Conservation (phyloP, 768 basidiomycete genomes). For the Boletellus ananiceps region DNA sequence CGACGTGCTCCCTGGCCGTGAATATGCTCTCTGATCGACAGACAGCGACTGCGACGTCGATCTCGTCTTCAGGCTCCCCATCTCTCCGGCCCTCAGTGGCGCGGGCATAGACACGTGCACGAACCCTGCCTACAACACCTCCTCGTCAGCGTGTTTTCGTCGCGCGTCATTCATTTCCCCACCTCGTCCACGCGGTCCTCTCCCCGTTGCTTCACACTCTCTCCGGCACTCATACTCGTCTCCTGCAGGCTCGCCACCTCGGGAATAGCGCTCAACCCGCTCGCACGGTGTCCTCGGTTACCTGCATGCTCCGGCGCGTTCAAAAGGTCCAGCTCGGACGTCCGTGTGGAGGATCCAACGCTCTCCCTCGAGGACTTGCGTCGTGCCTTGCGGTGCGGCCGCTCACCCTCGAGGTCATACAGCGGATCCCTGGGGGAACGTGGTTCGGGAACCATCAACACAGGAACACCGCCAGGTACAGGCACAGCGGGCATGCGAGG, state of each 20-base stretch:
- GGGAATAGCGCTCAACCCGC: conserved; percentile 52
- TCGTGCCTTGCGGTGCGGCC: conserved; percentile 34
- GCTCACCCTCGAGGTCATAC: conserved; percentile 21
- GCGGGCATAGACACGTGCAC: conserved; percentile 34
- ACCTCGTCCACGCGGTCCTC: conserved; percentile 37
- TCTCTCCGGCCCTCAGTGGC: conserved; percentile 24
- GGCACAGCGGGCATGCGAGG: conserved; percentile 33
- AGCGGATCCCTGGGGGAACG: conserved; percentile 22
- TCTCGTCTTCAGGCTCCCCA: conserved; percentile 17
- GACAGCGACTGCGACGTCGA: conserved; percentile 20
- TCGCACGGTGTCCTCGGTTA: conserved; percentile 27
- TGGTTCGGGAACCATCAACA: conserved; percentile 32
- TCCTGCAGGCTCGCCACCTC: conserved; percentile 45
- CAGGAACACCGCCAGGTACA: conserved; percentile 25
- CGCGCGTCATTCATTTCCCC: conserved; percentile 5
- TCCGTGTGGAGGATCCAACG: conserved; percentile 42
- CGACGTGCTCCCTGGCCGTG: conserved; percentile 29
- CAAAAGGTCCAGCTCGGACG: conserved; percentile 52
- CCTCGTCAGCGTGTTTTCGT: conserved; percentile 9
- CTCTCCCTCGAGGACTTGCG: conserved; percentile 53
- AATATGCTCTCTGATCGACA: conserved; percentile 16
- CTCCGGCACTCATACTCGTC: conserved; percentile 15
- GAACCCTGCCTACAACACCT: conserved; percentile 25
- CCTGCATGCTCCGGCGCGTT: conserved; percentile 37
- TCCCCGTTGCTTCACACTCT: conserved; percentile 32